Percentiles rank a stretch among this genome's conserved stretches.
Conservation (phyloP, 768 basidiomycete genomes). For the Rickenella mellea region DNA sequence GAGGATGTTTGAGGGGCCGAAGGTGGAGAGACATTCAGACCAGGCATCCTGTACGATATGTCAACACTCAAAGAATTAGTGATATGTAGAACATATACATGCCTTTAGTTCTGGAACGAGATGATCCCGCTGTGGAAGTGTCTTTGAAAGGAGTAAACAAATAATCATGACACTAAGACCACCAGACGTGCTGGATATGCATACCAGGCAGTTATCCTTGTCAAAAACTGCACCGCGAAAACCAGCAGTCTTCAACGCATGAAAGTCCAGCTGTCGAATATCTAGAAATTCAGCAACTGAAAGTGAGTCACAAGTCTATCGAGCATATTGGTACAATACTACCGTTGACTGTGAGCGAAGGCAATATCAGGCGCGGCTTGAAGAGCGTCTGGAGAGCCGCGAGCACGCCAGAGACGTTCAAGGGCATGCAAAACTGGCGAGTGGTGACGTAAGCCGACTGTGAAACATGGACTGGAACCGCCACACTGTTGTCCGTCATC, state of each 20-base stretch:
- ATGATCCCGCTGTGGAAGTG: constrained; percentile 65
- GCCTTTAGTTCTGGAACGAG: constrained; percentile 74
- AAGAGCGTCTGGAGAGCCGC: constrained; percentile 63
- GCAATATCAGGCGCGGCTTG: constrained; percentile 58
- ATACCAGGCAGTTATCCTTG: constrained; percentile 93
- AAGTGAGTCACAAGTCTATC: neutral
- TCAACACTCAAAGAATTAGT: neutral
- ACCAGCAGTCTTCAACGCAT: constrained; percentile 58
- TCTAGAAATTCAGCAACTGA: constrained; percentile 44
- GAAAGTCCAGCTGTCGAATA: constrained; percentile 78
- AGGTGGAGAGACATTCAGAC: constrained; percentile 58
- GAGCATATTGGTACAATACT: constrained; percentile 2
- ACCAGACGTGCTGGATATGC: constrained; percentile 14
- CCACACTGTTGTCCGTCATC: too few relatives aligned
- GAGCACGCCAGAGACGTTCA: constrained; percentile 64
- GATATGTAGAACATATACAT: constrained; percentile 9
- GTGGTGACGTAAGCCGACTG: neutral
- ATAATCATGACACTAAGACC: neutral
- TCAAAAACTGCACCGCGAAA: constrained; percentile 91
- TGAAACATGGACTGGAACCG: too few relatives aligned
- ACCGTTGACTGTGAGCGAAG: constrained; percentile 63
- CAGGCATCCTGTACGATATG: constrained; percentile 49
- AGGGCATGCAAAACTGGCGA: too few relatives aligned
- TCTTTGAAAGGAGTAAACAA: constrained; percentile 43
- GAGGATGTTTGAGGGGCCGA: constrained; percentile 72